A percentile compares a stretch with the other conserved stretches of the same genome.
phyloP scores from a whole-genome alignment of 2,329 filamentous ascomycete genomes.

The Grosmannia serpens region DNA sequence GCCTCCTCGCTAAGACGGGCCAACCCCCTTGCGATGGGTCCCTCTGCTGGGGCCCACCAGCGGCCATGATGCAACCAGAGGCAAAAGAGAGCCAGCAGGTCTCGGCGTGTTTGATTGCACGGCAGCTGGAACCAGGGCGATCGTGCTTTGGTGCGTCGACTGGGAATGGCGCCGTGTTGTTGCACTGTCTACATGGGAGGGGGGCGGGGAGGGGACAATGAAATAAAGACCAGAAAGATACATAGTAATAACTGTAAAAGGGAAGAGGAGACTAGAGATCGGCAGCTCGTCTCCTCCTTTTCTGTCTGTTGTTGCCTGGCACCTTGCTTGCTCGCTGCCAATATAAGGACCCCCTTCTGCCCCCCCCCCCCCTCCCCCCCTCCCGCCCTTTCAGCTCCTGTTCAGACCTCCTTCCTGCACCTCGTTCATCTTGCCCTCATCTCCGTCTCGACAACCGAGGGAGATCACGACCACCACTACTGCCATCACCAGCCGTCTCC shows the following conservation, averaged over 20 bases:
- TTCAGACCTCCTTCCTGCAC: too few relatives aligned
- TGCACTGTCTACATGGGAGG: not conserved
- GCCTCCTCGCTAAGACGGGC: too few relatives aligned
- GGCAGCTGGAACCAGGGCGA: not conserved
- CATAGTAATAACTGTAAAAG: not conserved
- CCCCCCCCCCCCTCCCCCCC: too few relatives aligned
- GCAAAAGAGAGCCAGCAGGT: not conserved
- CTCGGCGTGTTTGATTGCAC: not conserved
- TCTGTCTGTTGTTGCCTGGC: too few relatives aligned
- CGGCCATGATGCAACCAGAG: not conserved
- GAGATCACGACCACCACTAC: not conserved
- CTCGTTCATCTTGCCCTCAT: too few relatives aligned
- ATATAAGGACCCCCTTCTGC: too few relatives aligned
- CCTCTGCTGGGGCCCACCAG: too few relatives aligned
- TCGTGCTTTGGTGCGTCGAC: not conserved
- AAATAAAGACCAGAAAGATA: not conserved
- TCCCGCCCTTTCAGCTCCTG: too few relatives aligned
- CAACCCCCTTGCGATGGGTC: not conserved
- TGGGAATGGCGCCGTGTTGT: not conserved
- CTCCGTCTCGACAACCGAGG: too few relatives aligned
- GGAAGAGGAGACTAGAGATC: not conserved
- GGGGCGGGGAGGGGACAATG: not conserved
- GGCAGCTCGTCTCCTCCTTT: not conserved
- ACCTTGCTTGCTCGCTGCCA: too few relatives aligned
- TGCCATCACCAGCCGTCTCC: not conserved